These are phyloP conservation scores for Elongisporangium senticosum DNA, from an alignment of 352 stramenopile genomes.

Conservation along the genomic window DNA sequence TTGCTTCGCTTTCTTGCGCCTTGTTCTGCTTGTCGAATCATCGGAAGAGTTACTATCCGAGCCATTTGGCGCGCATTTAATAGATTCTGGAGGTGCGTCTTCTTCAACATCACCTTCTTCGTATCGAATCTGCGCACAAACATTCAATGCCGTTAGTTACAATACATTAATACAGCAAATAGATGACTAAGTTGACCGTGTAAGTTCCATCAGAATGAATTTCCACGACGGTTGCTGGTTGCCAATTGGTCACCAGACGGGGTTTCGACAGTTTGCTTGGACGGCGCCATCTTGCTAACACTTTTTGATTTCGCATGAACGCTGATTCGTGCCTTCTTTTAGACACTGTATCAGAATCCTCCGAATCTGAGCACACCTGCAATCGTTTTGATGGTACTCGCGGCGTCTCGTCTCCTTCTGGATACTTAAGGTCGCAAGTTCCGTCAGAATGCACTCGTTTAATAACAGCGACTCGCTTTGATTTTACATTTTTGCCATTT, in stretches of 20 bases:
- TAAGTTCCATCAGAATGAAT: conserved; percentile 34
- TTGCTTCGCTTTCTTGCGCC: conserved; percentile 3
- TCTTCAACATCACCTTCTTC: conserved; percentile 44
- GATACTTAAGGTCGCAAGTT: conserved; percentile 61
- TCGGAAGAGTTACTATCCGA: not conserved
- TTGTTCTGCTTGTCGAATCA: not conserved
- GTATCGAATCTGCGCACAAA: conserved; percentile 39
- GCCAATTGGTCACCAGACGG: conserved; percentile 19
- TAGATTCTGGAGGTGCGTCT: conserved; percentile 29
- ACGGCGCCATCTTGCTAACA: conserved; percentile 30
- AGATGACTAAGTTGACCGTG: conserved; percentile 18
- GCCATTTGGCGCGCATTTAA: conserved; percentile 10
- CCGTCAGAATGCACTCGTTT: conserved; percentile 38
- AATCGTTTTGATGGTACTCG: conserved; percentile 23
- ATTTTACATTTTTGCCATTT: conserved; percentile 22
- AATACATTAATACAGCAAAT: not conserved
- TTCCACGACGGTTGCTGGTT: conserved; percentile 22
- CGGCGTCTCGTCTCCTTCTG: conserved; percentile 36
- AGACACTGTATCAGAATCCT: conserved; percentile 16
- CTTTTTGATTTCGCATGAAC: conserved; percentile 26
- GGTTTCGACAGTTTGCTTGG: conserved; percentile 35
- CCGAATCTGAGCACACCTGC: conserved; percentile 21
- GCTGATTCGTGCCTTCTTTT: conserved; percentile 4
- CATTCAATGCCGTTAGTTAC: not conserved
- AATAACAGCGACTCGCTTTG: conserved; percentile 23